A percentile compares a stretch with the other conserved stretches of the same genome.
Evolutionary conservation across 2,329 filamentous ascomycete genomes (phyloP).

Genomic region (Nemania serpens): DNA sequence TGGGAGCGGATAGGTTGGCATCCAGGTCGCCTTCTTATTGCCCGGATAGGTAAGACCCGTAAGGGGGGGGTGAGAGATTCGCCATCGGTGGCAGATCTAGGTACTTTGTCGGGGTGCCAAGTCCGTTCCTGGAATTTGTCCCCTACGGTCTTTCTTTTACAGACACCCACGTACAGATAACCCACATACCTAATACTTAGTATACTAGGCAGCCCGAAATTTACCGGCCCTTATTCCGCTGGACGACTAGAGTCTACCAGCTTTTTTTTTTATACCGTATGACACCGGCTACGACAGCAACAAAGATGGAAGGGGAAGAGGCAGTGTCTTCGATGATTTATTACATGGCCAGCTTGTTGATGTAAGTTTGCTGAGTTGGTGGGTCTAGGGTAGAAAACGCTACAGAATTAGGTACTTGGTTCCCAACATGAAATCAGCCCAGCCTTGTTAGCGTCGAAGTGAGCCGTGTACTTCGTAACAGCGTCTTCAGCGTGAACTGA

Average conservation of each 20-base stretch:
- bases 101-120: slow-evolving; percentile 19
- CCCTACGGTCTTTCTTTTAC: not conserved
- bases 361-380: slow-evolving; percentile 16
- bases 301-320: not conserved
- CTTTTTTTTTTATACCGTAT: not conserved
- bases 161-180: not conserved
- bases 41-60: slow-evolving; percentile 14
- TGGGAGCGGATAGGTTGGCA: slow-evolving; percentile 8
- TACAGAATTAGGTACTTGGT: not conserved
- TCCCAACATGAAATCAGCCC: slow-evolving; percentile 13
- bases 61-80: slow-evolving; percentile 1
- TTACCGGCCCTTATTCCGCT: not conserved
- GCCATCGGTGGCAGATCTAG: slow-evolving; percentile 7
- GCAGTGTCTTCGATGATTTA: not conserved
- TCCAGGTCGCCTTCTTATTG: slow-evolving; percentile 11
- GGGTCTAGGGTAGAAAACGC: not conserved
- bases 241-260: not conserved
- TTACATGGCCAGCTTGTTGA: not conserved
- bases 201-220: not conserved
- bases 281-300: not conserved
- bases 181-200: not conserved
- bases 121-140: slow-evolving; percentile 11
- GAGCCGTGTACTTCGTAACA: not conserved
- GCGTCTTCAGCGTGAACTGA: not conserved
- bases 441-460: not conserved